Conservation (phyloP, 208 protist species). For the Acanthamoeba royreba region DNA sequence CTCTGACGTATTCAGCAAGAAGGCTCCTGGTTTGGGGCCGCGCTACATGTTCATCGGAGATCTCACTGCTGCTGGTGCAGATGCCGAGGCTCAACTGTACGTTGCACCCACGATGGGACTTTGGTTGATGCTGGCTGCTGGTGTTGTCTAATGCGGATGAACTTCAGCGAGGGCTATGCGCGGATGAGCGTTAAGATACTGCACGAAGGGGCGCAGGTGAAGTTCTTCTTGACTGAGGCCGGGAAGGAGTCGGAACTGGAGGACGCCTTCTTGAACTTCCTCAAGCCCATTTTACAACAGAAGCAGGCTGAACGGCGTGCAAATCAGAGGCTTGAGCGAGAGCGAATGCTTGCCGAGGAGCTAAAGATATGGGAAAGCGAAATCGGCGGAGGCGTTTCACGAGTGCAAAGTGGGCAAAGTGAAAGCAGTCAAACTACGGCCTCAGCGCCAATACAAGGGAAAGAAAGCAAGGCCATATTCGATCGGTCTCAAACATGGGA, state of each 20-base stretch:
- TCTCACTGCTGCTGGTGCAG: neutral
- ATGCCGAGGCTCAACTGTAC: too few species aligned
- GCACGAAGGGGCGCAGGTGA: neutral
- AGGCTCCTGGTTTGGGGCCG: neutral
- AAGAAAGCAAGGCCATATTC: neutral
- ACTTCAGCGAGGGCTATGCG: neutral
- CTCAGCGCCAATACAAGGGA: neutral
- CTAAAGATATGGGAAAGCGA: neutral
- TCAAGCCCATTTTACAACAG: neutral
- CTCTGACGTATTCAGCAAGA: neutral
- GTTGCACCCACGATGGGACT: too few species aligned
- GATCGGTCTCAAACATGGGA: neutral
- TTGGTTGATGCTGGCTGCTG: too few species aligned
- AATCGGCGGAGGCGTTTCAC: neutral
- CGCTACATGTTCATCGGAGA: neutral
- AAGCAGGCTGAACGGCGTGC: too few species aligned
- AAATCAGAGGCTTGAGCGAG: neutral
- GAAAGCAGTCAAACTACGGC: neutral
- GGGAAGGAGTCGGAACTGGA: neutral
- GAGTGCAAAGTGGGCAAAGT: too few species aligned
- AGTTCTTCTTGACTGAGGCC: neutral
- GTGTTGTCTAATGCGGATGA: too few species aligned
- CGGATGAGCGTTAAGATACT: neutral
- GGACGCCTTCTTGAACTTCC: neutral
- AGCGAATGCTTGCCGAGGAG: neutral